Conservation (phyloP, 192 early-diverging fungal species). For the Coemansia sp. region DNA sequence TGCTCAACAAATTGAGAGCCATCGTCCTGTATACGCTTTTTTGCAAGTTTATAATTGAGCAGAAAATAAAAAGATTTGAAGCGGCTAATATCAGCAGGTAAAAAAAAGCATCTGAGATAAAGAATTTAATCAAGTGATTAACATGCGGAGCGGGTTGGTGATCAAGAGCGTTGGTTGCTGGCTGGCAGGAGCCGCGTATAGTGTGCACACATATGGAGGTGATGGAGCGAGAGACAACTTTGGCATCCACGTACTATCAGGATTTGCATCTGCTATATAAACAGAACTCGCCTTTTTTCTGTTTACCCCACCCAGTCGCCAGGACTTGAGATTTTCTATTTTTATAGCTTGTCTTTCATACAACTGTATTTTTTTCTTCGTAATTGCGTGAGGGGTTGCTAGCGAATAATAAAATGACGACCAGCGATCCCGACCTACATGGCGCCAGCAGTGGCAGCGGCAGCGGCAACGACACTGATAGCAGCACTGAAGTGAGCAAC, state of each 20-base stretch:
- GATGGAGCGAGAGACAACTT: too few species aligned
- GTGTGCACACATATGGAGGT: too few species aligned
- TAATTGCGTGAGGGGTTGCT: not conserved
- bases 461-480: slow-evolving; percentile 6
- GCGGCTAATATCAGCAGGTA: not conserved
- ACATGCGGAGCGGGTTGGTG: too few species aligned
- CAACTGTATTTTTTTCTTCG: too few species aligned
- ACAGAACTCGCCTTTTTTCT: too few species aligned
- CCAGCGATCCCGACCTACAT: slow-evolving; percentile 5
- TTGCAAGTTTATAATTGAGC: not conserved
- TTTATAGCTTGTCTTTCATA: not conserved
- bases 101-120: too few species aligned
- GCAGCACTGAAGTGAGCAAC: slow-evolving; percentile 18
- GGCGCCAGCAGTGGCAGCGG: not conserved
- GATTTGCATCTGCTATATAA: too few species aligned
- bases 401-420: not conserved
- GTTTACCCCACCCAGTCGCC: too few species aligned
- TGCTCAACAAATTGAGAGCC: slow-evolving; percentile 47
- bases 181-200: too few species aligned
- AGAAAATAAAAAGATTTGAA: slow-evolving; percentile 8
- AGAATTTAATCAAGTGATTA: too few species aligned
- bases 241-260: too few species aligned
- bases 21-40: slow-evolving; percentile 18
- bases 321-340: slow-evolving; percentile 1
- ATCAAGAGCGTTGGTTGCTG: too few species aligned